phyloP scores from a whole-genome alignment of 2,329 filamentous ascomycete genomes.

The Aspergillus cejpii region DNA sequence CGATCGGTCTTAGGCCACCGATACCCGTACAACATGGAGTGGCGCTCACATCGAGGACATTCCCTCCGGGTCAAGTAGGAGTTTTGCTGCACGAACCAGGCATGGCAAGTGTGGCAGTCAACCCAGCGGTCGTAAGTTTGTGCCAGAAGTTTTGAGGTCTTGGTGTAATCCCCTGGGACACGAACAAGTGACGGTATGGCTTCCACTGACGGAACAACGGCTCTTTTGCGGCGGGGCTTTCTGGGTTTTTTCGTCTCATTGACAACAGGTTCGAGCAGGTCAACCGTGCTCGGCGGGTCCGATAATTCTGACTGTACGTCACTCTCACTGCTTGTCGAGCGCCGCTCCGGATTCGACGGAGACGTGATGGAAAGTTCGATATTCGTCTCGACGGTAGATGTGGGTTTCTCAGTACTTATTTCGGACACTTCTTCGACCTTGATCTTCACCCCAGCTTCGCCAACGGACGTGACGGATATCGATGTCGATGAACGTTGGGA shows the following conservation, averaged over 20 bases:
- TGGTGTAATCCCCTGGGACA: slow-evolving; percentile 70
- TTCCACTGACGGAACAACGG: slow-evolving; percentile 36
- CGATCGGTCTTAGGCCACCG: slow-evolving; percentile 93
- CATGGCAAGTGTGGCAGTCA: slow-evolving; percentile 74
- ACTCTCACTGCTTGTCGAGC: slow-evolving; percentile 15
- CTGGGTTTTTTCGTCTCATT: slow-evolving; percentile 18
- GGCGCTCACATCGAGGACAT: slow-evolving; percentile 88
- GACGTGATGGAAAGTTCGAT: slow-evolving; percentile 10
- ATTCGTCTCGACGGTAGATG: slow-evolving; percentile 7
- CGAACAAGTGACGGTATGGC: slow-evolving; percentile 41
- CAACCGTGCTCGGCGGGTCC: slow-evolving; percentile 25
- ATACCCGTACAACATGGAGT: slow-evolving; percentile 92
- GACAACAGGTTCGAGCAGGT: slow-evolving; percentile 17
- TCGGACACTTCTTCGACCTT: slow-evolving; percentile 18
- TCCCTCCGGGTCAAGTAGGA: slow-evolving; percentile 79
- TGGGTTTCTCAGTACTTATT: slow-evolving; percentile 5
- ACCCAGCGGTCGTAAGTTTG: slow-evolving; percentile 78
- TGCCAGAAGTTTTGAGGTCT: slow-evolving; percentile 67
- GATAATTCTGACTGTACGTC: slow-evolving; percentile 24
- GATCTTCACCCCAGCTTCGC: slow-evolving; percentile 17
- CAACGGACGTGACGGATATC: slow-evolving; percentile 35
- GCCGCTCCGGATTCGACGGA: slow-evolving; percentile 8
- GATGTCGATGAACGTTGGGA: slow-evolving; percentile 32
- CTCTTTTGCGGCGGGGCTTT: slow-evolving; percentile 19
- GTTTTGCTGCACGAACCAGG: slow-evolving; percentile 78